Evolutionary conservation across 2,329 filamentous ascomycete genomes (phyloP).

Genomic region (Colletotrichum lentis): DNA sequence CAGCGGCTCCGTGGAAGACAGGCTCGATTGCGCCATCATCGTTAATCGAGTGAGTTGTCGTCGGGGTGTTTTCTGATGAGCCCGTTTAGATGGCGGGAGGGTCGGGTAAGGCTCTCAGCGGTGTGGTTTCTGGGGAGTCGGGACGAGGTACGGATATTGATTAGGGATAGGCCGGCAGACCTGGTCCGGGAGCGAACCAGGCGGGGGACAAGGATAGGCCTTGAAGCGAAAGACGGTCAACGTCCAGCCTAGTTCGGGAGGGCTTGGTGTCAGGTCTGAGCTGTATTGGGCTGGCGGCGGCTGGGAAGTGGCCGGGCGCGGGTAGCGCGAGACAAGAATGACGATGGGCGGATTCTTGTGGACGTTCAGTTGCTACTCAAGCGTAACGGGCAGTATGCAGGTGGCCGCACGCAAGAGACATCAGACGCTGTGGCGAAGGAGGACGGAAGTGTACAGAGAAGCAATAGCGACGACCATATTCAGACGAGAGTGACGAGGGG

Average conservation of each 20-base stretch:
- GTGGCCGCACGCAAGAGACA: conserved; percentile 27
- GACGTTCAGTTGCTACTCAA: conserved; percentile 30
- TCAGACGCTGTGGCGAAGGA: conserved; percentile 32
- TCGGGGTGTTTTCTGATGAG: conserved; percentile 12
- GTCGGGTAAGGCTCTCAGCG: conserved; percentile 33
- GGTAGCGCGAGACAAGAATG: conserved; percentile 34
- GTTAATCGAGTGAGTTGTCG: not conserved
- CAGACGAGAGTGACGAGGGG: conserved; percentile 26
- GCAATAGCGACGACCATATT: conserved; percentile 33
- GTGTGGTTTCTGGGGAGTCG: conserved; percentile 27
- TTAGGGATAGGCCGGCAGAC: conserved; percentile 35
- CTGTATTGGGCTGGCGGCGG: conserved; percentile 33
- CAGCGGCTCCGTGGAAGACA: conserved; percentile 26
- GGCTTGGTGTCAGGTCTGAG: conserved; percentile 30
- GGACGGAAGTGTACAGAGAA: conserved; percentile 31
- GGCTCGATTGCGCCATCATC: conserved; percentile 35
- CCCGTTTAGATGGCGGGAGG: conserved; percentile 19
- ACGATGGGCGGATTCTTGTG: conserved; percentile 25
- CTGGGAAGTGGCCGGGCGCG: conserved; percentile 28
- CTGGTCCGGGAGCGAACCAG: conserved; percentile 32
- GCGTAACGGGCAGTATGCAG: conserved; percentile 32
- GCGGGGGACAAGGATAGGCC: conserved; percentile 38
- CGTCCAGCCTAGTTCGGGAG: conserved; percentile 25
- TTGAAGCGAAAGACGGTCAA: conserved; percentile 39
- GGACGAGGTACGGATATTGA: conserved; percentile 23